phyloP scores from a whole-genome alignment of 129 eudicot species.

The Saposhnikovia divaricata region DNA sequence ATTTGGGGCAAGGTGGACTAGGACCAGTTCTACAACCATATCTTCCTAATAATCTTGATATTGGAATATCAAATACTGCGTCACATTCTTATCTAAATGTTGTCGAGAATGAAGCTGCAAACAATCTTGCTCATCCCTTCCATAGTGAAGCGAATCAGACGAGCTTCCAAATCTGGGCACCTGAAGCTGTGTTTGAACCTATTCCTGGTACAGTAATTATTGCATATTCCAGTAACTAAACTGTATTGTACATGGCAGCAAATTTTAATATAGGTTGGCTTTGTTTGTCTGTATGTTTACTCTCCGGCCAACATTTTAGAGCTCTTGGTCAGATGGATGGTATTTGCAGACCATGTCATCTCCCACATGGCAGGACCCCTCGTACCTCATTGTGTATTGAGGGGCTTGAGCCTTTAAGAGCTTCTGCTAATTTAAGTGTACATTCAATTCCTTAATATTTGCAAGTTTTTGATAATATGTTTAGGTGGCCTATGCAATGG shows the following conservation, averaged over 20 bases:
- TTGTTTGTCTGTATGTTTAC: neutral
- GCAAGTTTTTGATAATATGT: constrained; percentile 30
- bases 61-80: constrained; percentile 14
- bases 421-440: constrained; percentile 7
- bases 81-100: constrained; percentile 15
- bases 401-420: constrained; percentile 64
- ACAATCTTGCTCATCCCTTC: constrained; percentile 17
- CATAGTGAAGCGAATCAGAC: constrained; percentile 18
- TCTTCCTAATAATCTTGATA: constrained; percentile 11
- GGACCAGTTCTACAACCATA: constrained; percentile 26
- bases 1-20: constrained; percentile 10
- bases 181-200: constrained; percentile 17
- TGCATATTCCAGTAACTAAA: constrained; percentile 8
- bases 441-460: constrained; percentile 24
- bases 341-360: constrained; percentile 34
- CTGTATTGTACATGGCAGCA: neutral
- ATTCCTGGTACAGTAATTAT: constrained; percentile 50
- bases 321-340: constrained; percentile 77
- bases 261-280: neutral
- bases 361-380: constrained; percentile 54
- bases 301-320: constrained; percentile 27
- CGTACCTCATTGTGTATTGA: constrained; percentile 50
- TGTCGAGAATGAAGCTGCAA: constrained; percentile 22
- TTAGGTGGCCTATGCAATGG: constrained; percentile 52
- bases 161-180: constrained; percentile 34